Evolutionary conservation across 306 rosid genomes (phyloP), one percentile per base, ranked within the genome.

Genomic region (Fragaria ananassa): DNA sequence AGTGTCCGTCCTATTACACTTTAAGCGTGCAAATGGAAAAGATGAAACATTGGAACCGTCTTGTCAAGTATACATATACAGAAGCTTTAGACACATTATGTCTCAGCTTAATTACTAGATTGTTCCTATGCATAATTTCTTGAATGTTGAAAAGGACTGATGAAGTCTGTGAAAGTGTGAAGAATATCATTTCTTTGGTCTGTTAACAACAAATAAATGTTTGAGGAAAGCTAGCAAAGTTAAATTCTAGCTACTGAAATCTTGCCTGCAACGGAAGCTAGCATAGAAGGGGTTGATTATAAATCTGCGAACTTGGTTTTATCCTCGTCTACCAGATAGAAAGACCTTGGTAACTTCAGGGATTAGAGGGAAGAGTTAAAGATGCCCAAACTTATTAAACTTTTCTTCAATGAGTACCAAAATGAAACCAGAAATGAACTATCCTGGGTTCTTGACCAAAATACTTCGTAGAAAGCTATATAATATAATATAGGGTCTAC

Each of bases 381-480:
- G 18, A 11, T 64, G 8, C 6, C 7, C 12, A 64, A 64, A 64
- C 2, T 37, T 46, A 46, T 11, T 10, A 2, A 8, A 12, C 35
- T 31, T 31, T 31, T 31, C 34, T 31, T 31, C 35, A 42, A 2
- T 19, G 47, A 71, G 31, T 21, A 50, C 66, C 31, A 74, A 27
- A 42, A 41, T 54, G 68, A 45, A 29, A 29, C 45, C 34, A 42
- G 14, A 21, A 63, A 44, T 39, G 35, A 72, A 54, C 17, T 74
- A 49, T 79, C 35, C 39, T 31, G 37, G 23, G 35, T 54, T 61
- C 56, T 80, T 78, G 74, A 67, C 51, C 62, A 31, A 75, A 47
- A 41, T 44, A 44, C 47, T 56, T 69, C 51, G 18, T 11, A 70
- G 17, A 54, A 37, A 61, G 62, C 2, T 56, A 19, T 8, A 19